phyloP scores from a whole-genome alignment of 1,284 basidiomycete genomes.

The Malassezia arunalokei region DNA sequence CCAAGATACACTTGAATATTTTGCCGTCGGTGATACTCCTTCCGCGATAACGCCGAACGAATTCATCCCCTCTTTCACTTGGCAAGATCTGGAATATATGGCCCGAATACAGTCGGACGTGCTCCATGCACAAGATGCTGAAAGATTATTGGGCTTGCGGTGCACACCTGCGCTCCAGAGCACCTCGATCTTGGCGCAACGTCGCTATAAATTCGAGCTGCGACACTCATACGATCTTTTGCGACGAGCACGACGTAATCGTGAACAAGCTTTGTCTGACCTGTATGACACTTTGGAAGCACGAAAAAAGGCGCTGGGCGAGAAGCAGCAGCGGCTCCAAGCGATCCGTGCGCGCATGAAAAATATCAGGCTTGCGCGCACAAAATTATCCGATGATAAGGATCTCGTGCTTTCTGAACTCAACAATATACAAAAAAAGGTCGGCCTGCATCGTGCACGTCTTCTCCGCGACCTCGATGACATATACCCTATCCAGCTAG shows the following conservation, averaged over 20 bases:
- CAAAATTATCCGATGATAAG: not conserved
- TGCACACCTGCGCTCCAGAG: too few species aligned
- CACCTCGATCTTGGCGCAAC: too few species aligned
- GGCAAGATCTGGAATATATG: too few species aligned
- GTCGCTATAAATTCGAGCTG: not conserved
- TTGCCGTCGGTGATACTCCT: not conserved
- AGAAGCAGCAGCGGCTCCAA: not conserved
- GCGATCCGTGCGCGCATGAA: not conserved
- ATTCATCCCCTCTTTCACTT: too few species aligned
- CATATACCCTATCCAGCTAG: constrained; percentile 41
- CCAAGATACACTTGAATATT: not conserved
- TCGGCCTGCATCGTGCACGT: constrained; percentile 14
- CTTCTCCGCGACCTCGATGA: constrained; percentile 32
- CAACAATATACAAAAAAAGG: not conserved
- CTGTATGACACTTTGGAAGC: constrained; percentile 5
- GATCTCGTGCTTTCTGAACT: not conserved
- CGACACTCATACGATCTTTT: not conserved
- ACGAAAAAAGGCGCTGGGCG: not conserved
- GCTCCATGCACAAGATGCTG: too few species aligned
- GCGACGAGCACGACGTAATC: not conserved
- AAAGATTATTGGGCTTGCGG: too few species aligned
- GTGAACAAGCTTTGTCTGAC: not conserved
- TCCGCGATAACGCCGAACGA: too few species aligned
- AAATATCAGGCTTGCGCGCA: not conserved
- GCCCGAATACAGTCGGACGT: too few species aligned